These are phyloP conservation scores for Penicillium turbatum DNA, from an alignment of 495 filamentous ascomycete species.

Conservation along the genomic window DNA sequence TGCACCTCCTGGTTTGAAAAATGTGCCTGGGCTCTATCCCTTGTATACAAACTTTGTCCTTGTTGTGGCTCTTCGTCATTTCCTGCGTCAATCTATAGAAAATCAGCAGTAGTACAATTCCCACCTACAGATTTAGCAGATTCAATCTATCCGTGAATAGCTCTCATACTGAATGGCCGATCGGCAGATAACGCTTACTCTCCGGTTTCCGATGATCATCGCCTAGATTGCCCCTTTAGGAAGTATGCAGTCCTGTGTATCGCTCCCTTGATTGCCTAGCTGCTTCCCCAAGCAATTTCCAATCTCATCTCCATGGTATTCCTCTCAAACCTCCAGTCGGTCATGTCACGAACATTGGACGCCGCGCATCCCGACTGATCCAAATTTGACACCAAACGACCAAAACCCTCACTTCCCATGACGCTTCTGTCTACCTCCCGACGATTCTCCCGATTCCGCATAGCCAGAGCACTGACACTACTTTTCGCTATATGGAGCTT, in stretches of 20 bases:
- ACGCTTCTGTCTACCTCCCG: conserved; percentile 10
- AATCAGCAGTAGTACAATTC: background rate
- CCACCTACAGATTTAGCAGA: background rate
- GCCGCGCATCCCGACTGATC: background rate
- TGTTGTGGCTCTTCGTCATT: background rate
- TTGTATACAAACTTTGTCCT: background rate
- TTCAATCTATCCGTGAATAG: background rate
- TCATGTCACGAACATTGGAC: background rate
- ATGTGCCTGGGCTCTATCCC: background rate
- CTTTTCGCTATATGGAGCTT: conserved; percentile 23
- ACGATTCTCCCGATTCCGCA: conserved; percentile 11
- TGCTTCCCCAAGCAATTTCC: background rate
- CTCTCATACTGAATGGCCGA: background rate
- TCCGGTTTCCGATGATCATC: background rate
- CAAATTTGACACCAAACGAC: background rate
- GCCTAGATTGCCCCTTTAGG: background rate
- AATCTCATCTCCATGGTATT: background rate
- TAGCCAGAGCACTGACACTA: conserved; percentile 23
- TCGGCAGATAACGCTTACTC: background rate
- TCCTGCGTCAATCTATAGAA: background rate
- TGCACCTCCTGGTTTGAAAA: background rate
- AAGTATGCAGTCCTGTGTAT: background rate
- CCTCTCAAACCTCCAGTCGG: background rate
- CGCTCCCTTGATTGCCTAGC: background rate
- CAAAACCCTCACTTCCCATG: conserved; percentile 10